phyloP scores from a whole-genome alignment of 2,329 filamentous ascomycete genomes.

The Aspergillus uvarum region DNA sequence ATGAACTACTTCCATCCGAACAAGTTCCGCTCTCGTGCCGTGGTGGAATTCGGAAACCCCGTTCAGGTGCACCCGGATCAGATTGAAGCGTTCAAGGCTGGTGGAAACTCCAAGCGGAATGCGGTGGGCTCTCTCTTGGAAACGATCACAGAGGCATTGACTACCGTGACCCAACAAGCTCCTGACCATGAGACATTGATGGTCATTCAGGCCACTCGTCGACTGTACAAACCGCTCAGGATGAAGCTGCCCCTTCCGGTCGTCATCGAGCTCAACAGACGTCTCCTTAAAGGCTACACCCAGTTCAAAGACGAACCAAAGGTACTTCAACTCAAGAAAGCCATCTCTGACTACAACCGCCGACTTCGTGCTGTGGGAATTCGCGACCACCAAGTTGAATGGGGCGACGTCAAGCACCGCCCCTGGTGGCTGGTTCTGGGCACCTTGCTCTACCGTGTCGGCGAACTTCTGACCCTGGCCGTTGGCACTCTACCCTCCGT shows the following conservation, averaged over 20 bases:
- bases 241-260: constrained; percentile 90
- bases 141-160: constrained; percentile 79
- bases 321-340: constrained; percentile 71
- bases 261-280: constrained; percentile 89
- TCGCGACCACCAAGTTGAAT: constrained; percentile 91
- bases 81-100: constrained; percentile 79
- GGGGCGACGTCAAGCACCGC: constrained; percentile 66
- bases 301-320: constrained; percentile 88
- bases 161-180: constrained; percentile 81
- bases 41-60: constrained; percentile 90
- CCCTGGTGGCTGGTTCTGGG: constrained; percentile 64
- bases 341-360: constrained; percentile 82
- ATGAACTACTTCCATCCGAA: constrained; percentile 99
- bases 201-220: constrained; percentile 90
- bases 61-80: constrained; percentile 81
- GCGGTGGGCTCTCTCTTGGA: constrained; percentile 84
- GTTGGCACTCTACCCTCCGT: constrained; percentile 83
- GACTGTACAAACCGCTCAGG: constrained; percentile 90
- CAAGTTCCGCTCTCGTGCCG: constrained; percentile 94
- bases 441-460: constrained; percentile 74
- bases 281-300: constrained; percentile 86
- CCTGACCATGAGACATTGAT: constrained; percentile 96
- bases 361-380: constrained; percentile 82
- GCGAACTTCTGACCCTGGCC: constrained; percentile 73
- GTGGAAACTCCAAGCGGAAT: constrained; percentile 69